A percentile compares a stretch with the other conserved stretches of the same genome.
Conservation (phyloP, 208 protist genomes). For the Wallacemonas sp. region DNA sequence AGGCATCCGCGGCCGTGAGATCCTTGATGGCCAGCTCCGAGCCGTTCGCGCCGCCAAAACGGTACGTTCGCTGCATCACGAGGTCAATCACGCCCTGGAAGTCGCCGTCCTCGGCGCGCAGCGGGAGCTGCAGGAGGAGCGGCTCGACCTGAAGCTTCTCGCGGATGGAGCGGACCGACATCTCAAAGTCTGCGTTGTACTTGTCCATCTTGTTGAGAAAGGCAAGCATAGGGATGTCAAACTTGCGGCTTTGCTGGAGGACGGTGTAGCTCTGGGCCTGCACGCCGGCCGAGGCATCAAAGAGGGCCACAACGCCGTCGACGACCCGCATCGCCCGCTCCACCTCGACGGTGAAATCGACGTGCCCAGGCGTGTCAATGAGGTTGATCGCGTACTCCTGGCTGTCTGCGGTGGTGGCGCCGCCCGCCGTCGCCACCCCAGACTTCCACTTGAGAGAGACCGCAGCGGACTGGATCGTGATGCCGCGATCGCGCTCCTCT, state of each 20-base stretch:
- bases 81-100: slow-evolving; percentile 92
- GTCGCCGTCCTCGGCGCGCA: slow-evolving; percentile 58
- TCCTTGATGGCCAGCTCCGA: slow-evolving; percentile 28
- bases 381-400: slow-evolving; percentile 90
- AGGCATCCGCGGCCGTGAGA: not conserved
- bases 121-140: slow-evolving; percentile 90
- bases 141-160: slow-evolving; percentile 81
- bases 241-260: slow-evolving; percentile 85
- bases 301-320: slow-evolving; percentile 95
- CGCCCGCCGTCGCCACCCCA: slow-evolving; percentile 39
- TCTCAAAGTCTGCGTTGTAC: slow-evolving; percentile 85
- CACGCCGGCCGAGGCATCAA: slow-evolving; percentile 95
- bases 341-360: slow-evolving; percentile 98
- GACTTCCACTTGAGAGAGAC: slow-evolving; percentile 89
- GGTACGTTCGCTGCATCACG: slow-evolving; percentile 52
- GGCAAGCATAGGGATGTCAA: slow-evolving; percentile 81
- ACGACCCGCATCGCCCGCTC: slow-evolving; percentile 96
- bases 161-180: slow-evolving; percentile 70
- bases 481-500: slow-evolving; percentile 95
- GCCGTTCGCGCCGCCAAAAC: slow-evolving; percentile 73
- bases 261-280: slow-evolving; percentile 93
- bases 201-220: slow-evolving; percentile 98
- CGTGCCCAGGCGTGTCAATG: slow-evolving; percentile 97
- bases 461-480: slow-evolving; percentile 96
- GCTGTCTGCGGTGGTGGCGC: slow-evolving; percentile 89